phyloP scores from a whole-genome alignment of 176 grass and related monocot species.

The Pontederia paniculata region DNA sequence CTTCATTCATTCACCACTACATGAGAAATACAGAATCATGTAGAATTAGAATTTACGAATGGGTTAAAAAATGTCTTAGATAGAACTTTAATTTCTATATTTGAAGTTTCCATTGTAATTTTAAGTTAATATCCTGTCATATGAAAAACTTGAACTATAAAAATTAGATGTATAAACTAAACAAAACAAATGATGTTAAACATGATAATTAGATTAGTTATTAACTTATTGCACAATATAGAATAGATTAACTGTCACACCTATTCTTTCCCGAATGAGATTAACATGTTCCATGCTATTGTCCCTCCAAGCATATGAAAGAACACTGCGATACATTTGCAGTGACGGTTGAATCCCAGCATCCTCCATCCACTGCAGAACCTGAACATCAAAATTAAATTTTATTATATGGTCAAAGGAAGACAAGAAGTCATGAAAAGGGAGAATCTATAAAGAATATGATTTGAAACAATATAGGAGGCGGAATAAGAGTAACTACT shows the following conservation, averaged over 20 bases:
- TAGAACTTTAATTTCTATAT: too few species aligned
- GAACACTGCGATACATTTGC: constrained; percentile 61
- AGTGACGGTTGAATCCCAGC: constrained; percentile 52
- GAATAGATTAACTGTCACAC: constrained; percentile 22
- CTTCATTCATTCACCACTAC: too few species aligned
- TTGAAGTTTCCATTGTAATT: too few species aligned
- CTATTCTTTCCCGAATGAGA: constrained; percentile 71
- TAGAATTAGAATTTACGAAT: too few species aligned
- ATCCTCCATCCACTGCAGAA: constrained; percentile 98
- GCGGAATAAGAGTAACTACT: not conserved
- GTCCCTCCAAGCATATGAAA: constrained; percentile 71
- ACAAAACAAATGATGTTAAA: too few species aligned
- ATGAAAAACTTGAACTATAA: too few species aligned
- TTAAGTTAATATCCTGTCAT: too few species aligned
- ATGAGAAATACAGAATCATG: too few species aligned
- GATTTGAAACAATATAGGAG: not conserved
- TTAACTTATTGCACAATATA: too few species aligned
- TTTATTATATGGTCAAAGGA: not conserved
- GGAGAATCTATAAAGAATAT: constrained; percentile 8
- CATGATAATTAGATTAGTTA: too few species aligned
- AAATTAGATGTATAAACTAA: too few species aligned
- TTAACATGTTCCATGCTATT: constrained; percentile 57
- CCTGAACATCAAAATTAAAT: constrained; percentile 24
- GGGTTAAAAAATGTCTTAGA: too few species aligned
- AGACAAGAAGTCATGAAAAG: constrained; percentile 2